phyloP scores from a whole-genome alignment of 495 filamentous ascomycete species.

The Tuber aestivum region DNA sequence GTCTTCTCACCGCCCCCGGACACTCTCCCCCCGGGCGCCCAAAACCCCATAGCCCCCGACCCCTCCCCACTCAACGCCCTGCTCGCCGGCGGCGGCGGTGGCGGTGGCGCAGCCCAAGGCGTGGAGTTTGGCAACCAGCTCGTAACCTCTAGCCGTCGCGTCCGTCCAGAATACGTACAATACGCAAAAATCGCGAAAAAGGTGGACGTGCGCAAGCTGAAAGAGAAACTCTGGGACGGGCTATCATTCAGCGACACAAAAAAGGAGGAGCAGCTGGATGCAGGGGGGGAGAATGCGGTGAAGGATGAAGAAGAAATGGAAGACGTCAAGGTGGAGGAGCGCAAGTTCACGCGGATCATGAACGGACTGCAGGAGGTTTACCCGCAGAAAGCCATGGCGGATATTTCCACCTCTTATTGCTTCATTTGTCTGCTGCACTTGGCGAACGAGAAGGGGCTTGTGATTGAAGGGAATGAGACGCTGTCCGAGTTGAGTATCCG shows the following conservation, averaged over 20 bases:
- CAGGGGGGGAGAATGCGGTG: neutral
- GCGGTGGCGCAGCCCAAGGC: conserved; percentile 37
- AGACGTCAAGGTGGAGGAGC: conserved; percentile 34
- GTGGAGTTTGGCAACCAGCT: conserved; percentile 84
- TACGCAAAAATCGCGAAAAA: conserved; percentile 97
- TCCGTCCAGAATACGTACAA: conserved; percentile 90
- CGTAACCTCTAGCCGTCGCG: conserved; percentile 75
- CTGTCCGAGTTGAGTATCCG: conserved; percentile 55
- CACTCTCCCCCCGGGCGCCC: conserved; percentile 42
- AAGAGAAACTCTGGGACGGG: conserved; percentile 92
- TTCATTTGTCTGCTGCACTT: conserved; percentile 96
- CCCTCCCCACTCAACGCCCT: neutral
- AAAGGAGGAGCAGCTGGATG: neutral
- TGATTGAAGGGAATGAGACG: conserved; percentile 56
- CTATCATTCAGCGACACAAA: conserved; percentile 58
- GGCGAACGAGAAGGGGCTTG: conserved; percentile 93
- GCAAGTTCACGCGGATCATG: conserved; percentile 83
- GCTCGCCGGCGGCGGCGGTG: neutral
- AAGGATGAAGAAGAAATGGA: conserved; percentile 14
- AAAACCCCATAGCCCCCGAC: conserved; percentile 40
- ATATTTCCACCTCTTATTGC: conserved; percentile 94
- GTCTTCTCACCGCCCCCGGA: conserved; percentile 72
- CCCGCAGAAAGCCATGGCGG: conserved; percentile 70
- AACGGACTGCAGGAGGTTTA: conserved; percentile 82
- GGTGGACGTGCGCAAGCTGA: conserved; percentile 91